Percentiles rank a stretch among this genome's conserved stretches.
Evolutionary conservation across 768 basidiomycete species (phyloP).

Genomic region (Hypholoma sublateritium): DNA sequence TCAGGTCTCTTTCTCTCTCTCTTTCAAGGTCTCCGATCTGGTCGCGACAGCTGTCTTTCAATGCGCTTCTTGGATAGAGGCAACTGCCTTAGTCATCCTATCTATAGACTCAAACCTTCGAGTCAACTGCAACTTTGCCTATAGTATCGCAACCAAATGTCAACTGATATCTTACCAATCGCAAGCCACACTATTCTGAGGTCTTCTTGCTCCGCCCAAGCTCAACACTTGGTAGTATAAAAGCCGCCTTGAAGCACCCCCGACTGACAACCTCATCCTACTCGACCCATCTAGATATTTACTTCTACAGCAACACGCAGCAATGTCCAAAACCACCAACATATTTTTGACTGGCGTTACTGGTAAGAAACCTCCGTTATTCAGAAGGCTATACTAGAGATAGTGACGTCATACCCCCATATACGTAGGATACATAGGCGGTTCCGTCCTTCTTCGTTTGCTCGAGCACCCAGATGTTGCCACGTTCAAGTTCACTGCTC

Average conservation of each 20-base stretch:
- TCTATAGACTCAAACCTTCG: too few relatives aligned
- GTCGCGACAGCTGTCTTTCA: too few relatives aligned
- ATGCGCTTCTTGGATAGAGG: too few relatives aligned
- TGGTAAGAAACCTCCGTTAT: conserved; percentile 23
- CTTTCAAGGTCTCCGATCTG: too few relatives aligned
- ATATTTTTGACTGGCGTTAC: conserved; percentile 45
- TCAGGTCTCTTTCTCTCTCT: too few relatives aligned
- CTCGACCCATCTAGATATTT: neutral
- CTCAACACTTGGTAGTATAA: neutral
- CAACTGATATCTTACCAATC: neutral
- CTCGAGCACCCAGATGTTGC: conserved; percentile 33
- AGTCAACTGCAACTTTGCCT: too few relatives aligned
- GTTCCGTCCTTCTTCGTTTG: conserved; percentile 40
- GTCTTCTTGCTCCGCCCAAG: neutral
- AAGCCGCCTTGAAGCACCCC: neutral
- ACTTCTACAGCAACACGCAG: neutral
- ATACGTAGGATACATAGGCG: conserved; percentile 46
- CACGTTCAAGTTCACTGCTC: conserved; percentile 39
- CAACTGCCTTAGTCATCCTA: too few relatives aligned
- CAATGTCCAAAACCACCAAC: conserved; percentile 21
- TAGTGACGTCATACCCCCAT: neutral
- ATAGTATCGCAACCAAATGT: too few relatives aligned
- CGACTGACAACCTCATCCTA: neutral
- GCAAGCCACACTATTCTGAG: neutral
- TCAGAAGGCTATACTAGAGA: neutral